Percentiles rank a stretch among this genome's conserved stretches.
Evolutionary conservation across 2,329 filamentous ascomycete species (phyloP).

Genomic region (Colletotrichum salicis): DNA sequence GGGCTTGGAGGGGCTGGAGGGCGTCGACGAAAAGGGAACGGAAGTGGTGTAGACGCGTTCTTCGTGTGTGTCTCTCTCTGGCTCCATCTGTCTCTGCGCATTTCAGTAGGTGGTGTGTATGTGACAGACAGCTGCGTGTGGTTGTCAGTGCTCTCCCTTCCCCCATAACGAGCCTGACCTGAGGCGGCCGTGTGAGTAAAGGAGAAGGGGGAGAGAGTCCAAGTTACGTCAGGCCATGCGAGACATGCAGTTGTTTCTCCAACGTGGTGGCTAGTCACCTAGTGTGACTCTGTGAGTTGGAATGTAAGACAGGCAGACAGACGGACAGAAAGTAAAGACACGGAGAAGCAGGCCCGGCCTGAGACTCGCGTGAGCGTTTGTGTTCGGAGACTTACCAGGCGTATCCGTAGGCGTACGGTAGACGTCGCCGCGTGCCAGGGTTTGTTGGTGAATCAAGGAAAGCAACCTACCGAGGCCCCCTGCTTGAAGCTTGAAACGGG

Average conservation of each 20-base stretch:
- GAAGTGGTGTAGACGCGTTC: not conserved
- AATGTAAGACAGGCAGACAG: not conserved
- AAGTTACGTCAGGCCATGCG: not conserved
- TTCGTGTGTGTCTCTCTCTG: not conserved
- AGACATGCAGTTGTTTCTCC: not conserved
- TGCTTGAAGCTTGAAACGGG: constrained; percentile 13
- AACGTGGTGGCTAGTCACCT: not conserved
- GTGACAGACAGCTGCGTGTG: not conserved
- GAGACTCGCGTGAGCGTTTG: not conserved
- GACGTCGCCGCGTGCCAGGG: not conserved
- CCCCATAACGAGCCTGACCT: not conserved
- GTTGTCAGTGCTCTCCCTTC: not conserved
- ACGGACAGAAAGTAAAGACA: not conserved
- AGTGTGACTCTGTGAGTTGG: no score
- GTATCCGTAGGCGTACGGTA: not conserved
- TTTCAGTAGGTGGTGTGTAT: not conserved
- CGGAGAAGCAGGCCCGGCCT: not conserved
- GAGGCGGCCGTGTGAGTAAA: not conserved
- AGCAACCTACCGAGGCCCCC: constrained; percentile 9
- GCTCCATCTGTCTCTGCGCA: not conserved
- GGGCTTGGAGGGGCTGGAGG: constrained; percentile 13
- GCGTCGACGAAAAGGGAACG: not conserved
- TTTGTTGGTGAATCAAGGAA: not conserved
- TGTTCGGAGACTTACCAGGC: constrained; percentile 10
- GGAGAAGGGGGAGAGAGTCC: not conserved